Evolutionary conservation across 768 basidiomycete species (phyloP), one percentile per base, ranked within the genome.

Genomic region (Lactarius deliciosus): DNA sequence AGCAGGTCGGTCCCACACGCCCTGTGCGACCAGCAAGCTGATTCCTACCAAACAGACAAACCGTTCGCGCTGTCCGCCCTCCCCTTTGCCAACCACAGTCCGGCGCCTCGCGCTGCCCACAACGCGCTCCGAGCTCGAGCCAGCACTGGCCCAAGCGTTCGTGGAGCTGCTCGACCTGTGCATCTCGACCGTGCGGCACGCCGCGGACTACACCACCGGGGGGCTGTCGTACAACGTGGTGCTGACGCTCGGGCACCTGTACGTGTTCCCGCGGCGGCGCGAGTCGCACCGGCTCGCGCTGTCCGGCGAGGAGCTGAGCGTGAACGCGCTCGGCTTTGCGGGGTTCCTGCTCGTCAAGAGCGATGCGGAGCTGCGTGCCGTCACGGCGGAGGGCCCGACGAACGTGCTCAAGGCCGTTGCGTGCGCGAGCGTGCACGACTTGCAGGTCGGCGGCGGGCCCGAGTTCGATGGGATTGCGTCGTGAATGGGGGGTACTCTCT

Each of bases 271-370:
- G 36, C 86, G 96, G 45, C 81, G 80, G 58, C 76, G 77, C 38
- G 92, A 94, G 73, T 76, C 75, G n/a, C 82, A 89, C 75, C 75
- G 72, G 13, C 76, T 90, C 5, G 68, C 76, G 61, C 81, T 79
- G 59, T 84, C 83, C 2, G 84, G 85, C n/a, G 83, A 85, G 40
- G 67, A 76, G 62, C 72, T 98, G 32, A 85, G 85, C 72, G 81
- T 98, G 53, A 97, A 98, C 75, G 83, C 96, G 55, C 81, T 97
- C 57, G 96, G 92, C 16, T 97, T 90, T 74, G 91, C 93, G 8
- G 96, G 96, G 1, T 86, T 92, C 88, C 72, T 97, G 68, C 83
- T 97, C 63, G 93, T 92, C 30, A 93, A 90, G 79, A 93, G 89
- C 69, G 85, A 90, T 62, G 81, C 81, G 22, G 93, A 96, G 77